These are phyloP conservation scores for Silene vulgaris DNA, from an alignment of 179 eudicot species.

Conservation along the genomic window DNA sequence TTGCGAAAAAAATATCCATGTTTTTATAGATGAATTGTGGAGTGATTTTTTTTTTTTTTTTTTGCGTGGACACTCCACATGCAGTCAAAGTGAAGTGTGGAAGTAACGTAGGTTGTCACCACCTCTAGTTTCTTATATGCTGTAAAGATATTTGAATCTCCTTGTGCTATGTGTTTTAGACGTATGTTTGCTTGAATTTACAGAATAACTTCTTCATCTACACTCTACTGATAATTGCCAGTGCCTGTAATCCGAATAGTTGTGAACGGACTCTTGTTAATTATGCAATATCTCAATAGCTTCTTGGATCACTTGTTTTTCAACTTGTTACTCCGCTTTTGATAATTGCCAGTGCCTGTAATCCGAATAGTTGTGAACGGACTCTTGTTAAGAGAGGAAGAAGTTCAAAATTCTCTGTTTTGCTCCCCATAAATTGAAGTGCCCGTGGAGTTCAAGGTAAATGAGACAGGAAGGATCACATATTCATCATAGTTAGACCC, in stretches of 20 bases:
- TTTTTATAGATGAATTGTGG: too few relatives aligned
- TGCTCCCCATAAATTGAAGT: background rate
- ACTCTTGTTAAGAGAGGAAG: background rate
- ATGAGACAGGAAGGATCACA: background rate
- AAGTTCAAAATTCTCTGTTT: background rate
- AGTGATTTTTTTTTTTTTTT: too few relatives aligned
- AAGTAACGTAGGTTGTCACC: background rate
- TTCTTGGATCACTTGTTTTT: background rate
- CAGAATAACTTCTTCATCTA: background rate
- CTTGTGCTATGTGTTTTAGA: background rate
- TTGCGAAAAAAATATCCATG: too few relatives aligned
- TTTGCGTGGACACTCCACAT: too few relatives aligned
- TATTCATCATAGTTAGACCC: background rate
- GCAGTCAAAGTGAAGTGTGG: too few relatives aligned
- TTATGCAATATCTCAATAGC: background rate
- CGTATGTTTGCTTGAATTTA: background rate
- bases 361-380: background rate
- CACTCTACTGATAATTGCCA: background rate
- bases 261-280: background rate
- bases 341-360: background rate
- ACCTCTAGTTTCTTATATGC: conserved; percentile 3
- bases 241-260: background rate
- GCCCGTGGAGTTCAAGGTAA: conserved; percentile 3
- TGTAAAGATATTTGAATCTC: background rate
- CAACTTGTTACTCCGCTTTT: background rate